A percentile compares a stretch with the other conserved stretches of the same genome.
Evolutionary conservation across 106 monocot genomes (phyloP).

Genomic region (Chionographis japonica): DNA sequence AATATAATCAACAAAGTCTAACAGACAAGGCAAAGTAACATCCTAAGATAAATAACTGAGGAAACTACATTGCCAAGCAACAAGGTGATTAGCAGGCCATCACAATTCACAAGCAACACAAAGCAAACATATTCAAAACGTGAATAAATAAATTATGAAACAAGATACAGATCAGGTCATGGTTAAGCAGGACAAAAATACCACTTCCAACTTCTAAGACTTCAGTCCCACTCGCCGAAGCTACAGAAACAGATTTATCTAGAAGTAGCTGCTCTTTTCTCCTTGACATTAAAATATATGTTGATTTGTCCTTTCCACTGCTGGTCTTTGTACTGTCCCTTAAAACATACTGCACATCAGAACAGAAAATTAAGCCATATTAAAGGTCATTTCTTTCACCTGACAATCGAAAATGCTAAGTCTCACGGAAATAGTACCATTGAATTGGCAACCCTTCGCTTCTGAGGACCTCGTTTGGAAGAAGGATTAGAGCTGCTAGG

Average conservation of each 20-base stretch:
- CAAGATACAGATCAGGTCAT: not conserved
- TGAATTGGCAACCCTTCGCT: conserved; percentile 39
- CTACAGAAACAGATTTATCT: conserved; percentile 26
- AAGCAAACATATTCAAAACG: too few species aligned
- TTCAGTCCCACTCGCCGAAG: conserved; percentile 25
- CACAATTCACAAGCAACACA: too few species aligned
- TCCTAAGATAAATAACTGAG: too few species aligned
- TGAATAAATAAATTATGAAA: not conserved
- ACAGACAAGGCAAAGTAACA: too few species aligned
- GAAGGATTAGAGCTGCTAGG: conserved; percentile 37
- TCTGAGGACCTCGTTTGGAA: conserved; percentile 68
- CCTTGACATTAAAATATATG: conserved; percentile 38
- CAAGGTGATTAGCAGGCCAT: too few species aligned
- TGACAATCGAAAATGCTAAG: conserved; percentile 7
- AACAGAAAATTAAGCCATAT: not conserved
- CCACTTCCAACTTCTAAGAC: conserved; percentile 37
- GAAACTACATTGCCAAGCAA: too few species aligned
- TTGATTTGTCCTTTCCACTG: conserved; percentile 57
- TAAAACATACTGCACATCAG: conserved; percentile 68
- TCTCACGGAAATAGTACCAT: conserved; percentile 25
- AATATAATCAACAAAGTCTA: too few species aligned
- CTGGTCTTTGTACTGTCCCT: conserved; percentile 49
- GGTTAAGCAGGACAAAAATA: conserved; percentile 1
- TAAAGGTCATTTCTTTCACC: not conserved
- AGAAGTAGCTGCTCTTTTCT: conserved; percentile 36